Evolutionary conservation across 1,284 basidiomycete species (phyloP).

Genomic region (Cutaneotrichosporon sp.): DNA sequence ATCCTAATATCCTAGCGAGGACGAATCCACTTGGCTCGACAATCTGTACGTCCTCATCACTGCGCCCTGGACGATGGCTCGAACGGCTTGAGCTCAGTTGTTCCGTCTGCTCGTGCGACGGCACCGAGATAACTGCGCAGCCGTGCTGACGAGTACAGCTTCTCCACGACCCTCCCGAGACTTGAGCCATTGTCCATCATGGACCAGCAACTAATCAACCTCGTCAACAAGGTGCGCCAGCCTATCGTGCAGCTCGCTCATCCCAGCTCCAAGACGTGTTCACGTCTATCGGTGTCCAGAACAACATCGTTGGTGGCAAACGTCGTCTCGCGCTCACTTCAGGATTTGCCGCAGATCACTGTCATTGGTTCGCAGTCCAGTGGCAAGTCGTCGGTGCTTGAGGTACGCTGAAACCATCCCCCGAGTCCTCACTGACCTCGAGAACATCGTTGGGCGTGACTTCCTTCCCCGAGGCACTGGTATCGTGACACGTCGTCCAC

Average conservation of each 20-base stretch:
- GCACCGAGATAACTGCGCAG: not conserved
- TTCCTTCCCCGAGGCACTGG: conserved; percentile 75
- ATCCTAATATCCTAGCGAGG: not conserved
- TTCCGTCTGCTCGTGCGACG: conserved; percentile 6
- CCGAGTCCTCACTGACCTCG: conserved; percentile 7
- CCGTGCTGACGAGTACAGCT: conserved; percentile 5
- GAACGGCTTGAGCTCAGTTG: not conserved
- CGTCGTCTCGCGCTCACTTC: conserved; percentile 8
- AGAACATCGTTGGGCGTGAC: conserved; percentile 96
- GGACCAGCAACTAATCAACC: conserved; percentile 54
- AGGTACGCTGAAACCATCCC: conserved; percentile 42
- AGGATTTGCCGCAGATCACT: conserved; percentile 61
- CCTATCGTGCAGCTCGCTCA: conserved; percentile 14
- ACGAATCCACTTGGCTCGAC: not conserved
- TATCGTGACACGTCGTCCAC: conserved; percentile 83
- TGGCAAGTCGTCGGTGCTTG: conserved; percentile 58
- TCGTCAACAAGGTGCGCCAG: conserved; percentile 53
- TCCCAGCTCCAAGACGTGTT: conserved; percentile 58
- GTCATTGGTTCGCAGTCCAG: conserved; percentile 59
- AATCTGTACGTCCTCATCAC: not conserved
- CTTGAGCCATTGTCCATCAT: conserved; percentile 32
- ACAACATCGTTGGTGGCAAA: conserved; percentile 49
- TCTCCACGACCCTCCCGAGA: conserved; percentile 6
- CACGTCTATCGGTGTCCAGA: conserved; percentile 55
- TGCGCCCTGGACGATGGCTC: not conserved